Base-by-base conservation (phyloP, 495 filamentous ascomycete species). In the Penicillium salamii region DNA sequence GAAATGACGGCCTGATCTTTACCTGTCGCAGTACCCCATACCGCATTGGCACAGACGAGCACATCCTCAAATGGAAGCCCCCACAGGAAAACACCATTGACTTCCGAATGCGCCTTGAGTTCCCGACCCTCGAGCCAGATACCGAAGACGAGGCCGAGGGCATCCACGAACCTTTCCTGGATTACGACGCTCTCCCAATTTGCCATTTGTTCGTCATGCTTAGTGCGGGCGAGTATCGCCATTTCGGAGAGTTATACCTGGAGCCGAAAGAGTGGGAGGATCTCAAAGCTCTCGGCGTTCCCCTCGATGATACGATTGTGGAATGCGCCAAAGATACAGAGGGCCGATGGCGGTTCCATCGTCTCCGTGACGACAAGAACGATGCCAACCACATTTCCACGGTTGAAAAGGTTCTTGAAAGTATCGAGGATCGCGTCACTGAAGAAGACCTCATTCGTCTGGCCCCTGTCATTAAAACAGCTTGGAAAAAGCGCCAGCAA, bases 1-100 rank as follows among this genome's bases (percentile, higher is more conserved):
- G 93, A 28, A 97, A 95, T 58, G 93, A 98, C 67, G 93, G 93
- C 21, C 78, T 98, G 15, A 95, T 98, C 61, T 98, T 98, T 73
- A 97, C 93, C 28, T 95, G 91, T 64, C 83, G 89, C 46, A 85
- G 78, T 52, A 87, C 85, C 23, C 82, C 86, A 1, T 98, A 98
- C 73, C 81, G 83, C 54, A 86, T 85, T 46, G 93, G 93, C 54
- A 97, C 93, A 6, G 93, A 98, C 65, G 79, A 81, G 33, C 85
- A 92, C 59, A 97, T 96, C 53, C 75, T 98, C 18, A 98, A 98
- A 69, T 98, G 93, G 93, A 98, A 98, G 63, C 89, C 91, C 1
- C 86, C 86, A 4, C 69, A 85, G 20, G 93, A 98, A 58, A 98
- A 98, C 68, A 91, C 89, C 1, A 79, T 98, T 50, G 93, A 98